Evolutionary conservation across 768 basidiomycete genomes (phyloP).

Genomic region (Kwoniella pini): DNA sequence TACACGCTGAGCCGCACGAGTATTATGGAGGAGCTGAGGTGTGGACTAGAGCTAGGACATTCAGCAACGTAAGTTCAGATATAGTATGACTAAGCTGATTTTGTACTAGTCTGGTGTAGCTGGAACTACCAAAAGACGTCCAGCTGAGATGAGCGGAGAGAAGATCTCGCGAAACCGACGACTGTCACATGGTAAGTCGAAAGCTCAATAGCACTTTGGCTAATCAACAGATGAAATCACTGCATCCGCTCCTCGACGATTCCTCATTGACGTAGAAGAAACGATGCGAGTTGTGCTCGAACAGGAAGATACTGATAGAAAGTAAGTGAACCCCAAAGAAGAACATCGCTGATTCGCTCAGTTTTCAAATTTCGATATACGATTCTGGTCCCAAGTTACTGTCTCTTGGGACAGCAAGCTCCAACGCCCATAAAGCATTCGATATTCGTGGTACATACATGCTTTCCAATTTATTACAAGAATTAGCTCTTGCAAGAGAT

Average conservation of each 20-base stretch:
- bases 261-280: constrained; percentile 96
- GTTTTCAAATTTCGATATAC: constrained; percentile 74
- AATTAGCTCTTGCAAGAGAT: constrained; percentile 92
- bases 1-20: constrained; percentile 69
- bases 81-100: background rate
- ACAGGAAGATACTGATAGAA: constrained; percentile 96
- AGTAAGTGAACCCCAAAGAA: constrained; percentile 55
- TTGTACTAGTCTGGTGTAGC: constrained; percentile 66
- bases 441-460: constrained; percentile 99
- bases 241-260: constrained; percentile 74
- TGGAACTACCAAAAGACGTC: constrained; percentile 69
- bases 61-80: constrained; percentile 70
- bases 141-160: constrained; percentile 75
- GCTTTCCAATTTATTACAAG: constrained; percentile 98
- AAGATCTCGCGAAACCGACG: constrained; percentile 71
- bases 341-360: constrained; percentile 18
- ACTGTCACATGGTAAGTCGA: constrained; percentile 74
- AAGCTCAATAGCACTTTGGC: background rate
- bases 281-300: constrained; percentile 94
- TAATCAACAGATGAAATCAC: constrained; percentile 68
- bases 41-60: constrained; percentile 80
- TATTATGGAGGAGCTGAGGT: constrained; percentile 82
- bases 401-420: constrained; percentile 91
- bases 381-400: constrained; percentile 97
- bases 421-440: constrained; percentile 96